Base-by-base conservation (phyloP, 2,329 filamentous ascomycete genomes). In the Bipolaris oryzae region DNA sequence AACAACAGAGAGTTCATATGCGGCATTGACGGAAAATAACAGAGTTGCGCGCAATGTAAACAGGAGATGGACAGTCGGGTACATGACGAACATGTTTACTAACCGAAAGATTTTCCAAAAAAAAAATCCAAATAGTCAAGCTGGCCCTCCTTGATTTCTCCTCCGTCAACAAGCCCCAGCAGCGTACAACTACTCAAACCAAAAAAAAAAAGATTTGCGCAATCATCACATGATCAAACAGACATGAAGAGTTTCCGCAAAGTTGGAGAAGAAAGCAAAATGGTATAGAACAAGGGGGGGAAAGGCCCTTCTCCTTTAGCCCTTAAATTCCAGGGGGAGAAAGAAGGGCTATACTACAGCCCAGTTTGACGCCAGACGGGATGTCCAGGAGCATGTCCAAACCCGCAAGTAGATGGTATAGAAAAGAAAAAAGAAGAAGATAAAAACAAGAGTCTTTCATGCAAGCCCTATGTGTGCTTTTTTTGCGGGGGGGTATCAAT, bases 231-330 rank as follows among this genome's bases (percentile, higher is more conserved):
- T 7, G n/a, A 20, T 18, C 28, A 31, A 10, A 48, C 9, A 37
- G 35, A 48, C 34, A 38, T 48, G 45, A 43, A 43, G 20, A 21
- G 28, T 11, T 31, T 50, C 21, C n/a, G 28, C 37, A 15, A 15
- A 21, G 10, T 35, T 20, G 15, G 33, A 50, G 20, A 21, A 28
- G 25, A 43, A 35, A 34, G 34, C 35, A 50, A 50, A 50, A 42
- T 57, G 55, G 55, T 57, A 57, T 57, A 57, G 41, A 57, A 50
- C 55, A 39, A 25, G 25, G 25, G 25, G 25, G 33, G 31, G 16
- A 31, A 43, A 44, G 38, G 9, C 35, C 25, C 33, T 37, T 6
- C 34, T 28, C 21, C 25, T 25, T 25, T 25, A 7, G 2, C 25
- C 25, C 25, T 7, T 9, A 6, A 6, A 25, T 7, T 25, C 25